These are phyloP conservation scores for Tilletiaria anomala DNA, from an alignment of 1,284 basidiomycete genomes.

Conservation along the genomic window DNA sequence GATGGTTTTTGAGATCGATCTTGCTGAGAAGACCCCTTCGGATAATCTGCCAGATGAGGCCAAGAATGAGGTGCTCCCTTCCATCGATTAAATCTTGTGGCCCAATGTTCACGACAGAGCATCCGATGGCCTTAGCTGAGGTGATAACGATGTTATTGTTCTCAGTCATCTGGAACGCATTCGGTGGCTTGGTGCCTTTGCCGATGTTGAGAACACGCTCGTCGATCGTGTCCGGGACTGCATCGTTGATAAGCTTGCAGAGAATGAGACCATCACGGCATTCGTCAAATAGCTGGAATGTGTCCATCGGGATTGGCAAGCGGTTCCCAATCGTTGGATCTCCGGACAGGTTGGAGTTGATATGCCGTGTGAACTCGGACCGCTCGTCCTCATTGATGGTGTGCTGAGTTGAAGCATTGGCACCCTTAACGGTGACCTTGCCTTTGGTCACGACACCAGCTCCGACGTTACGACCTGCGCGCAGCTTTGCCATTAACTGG, in stretches of 20 bases:
- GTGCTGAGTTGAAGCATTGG: constrained; percentile 89
- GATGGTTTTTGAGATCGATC: constrained; percentile 95
- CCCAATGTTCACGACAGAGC: constrained; percentile 96
- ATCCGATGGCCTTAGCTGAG: constrained; percentile 92
- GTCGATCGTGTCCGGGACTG: constrained; percentile 96
- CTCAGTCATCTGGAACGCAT: constrained; percentile 98
- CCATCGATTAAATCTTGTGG: constrained; percentile 83
- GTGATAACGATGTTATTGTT: constrained; percentile 99
- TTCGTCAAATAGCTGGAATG: constrained; percentile 98
- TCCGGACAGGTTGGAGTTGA: constrained; percentile 78
- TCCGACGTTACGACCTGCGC: constrained; percentile 42
- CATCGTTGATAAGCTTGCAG: constrained; percentile 97
- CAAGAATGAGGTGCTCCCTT: constrained; percentile 90
- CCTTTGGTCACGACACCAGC: constrained; percentile 47
- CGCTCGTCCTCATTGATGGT: constrained; percentile 97
- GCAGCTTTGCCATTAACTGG: constrained; percentile 64
- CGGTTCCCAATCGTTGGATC: constrained; percentile 70
- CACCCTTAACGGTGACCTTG: constrained; percentile 85
- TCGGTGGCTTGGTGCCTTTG: constrained; percentile 44
- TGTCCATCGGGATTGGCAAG: constrained; percentile 87
- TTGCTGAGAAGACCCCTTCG: constrained; percentile 79
- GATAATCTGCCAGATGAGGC: constrained; percentile 97
- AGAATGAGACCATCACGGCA: constrained; percentile 84
- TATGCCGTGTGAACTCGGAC: constrained; percentile 89
- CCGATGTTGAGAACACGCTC: constrained; percentile 75